phyloP scores from a whole-genome alignment of 768 basidiomycete species.

The Tricholoma hemisulphureum region DNA sequence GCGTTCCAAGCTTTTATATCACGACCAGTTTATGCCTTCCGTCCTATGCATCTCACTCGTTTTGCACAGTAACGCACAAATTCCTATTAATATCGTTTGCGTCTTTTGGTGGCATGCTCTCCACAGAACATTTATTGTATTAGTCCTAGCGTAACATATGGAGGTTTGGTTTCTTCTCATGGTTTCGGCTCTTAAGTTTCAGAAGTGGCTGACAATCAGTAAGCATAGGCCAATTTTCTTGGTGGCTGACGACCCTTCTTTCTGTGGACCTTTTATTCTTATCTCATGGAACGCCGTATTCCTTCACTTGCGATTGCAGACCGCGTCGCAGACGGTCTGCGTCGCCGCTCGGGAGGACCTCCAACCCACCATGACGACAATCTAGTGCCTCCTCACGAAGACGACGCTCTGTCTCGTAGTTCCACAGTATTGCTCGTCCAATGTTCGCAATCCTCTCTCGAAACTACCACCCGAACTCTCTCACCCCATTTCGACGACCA shows the following conservation, averaged over 20 bases:
- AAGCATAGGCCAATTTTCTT: not conserved
- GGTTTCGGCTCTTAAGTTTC: not conserved
- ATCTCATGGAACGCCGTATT: conserved; percentile 6
- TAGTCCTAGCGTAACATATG: conserved; percentile 13
- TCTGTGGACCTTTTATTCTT: not conserved
- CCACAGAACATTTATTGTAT: conserved; percentile 18
- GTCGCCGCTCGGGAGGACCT: conserved; percentile 12
- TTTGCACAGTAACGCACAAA: conserved; percentile 12
- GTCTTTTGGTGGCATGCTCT: conserved; percentile 2
- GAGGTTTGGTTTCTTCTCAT: too few relatives aligned
- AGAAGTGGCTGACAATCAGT: not conserved
- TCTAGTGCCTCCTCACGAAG: not conserved
- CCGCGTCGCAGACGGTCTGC: conserved; percentile 1
- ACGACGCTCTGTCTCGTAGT: not conserved
- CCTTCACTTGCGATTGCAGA: conserved; percentile 5
- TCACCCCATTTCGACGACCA: not conserved
- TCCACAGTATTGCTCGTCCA: not conserved
- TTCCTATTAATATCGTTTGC: conserved; percentile 9
- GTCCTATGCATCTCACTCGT: conserved; percentile 15
- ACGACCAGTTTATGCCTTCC: conserved; percentile 5
- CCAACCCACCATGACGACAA: not conserved
- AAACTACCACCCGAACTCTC: not conserved
- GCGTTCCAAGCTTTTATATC: not conserved
- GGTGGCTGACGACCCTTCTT: conserved; percentile 10
- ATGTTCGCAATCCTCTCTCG: not conserved